Conservation (phyloP, 768 basidiomycete species). For the Chiua virens region DNA sequence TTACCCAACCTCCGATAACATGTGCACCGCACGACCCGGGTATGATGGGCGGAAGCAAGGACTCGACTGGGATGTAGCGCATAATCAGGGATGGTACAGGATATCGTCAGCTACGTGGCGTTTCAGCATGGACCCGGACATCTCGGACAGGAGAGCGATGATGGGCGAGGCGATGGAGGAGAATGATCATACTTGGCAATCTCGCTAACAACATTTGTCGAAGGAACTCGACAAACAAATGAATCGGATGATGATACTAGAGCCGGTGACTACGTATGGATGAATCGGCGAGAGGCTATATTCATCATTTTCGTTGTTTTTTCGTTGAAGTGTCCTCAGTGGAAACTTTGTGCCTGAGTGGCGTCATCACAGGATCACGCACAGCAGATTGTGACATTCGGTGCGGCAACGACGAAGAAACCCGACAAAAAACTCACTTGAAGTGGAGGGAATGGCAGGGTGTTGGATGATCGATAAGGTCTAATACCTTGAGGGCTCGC, state of each 20-base stretch:
- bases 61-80: slow-evolving; percentile 56
- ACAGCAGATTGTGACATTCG: slow-evolving; percentile 14
- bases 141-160: slow-evolving; percentile 30
- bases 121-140: slow-evolving; percentile 54
- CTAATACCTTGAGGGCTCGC: too few species aligned
- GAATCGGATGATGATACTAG: too few species aligned
- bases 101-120: slow-evolving; percentile 66
- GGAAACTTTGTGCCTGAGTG: slow-evolving; percentile 18
- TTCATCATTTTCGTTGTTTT: slow-evolving; percentile 22
- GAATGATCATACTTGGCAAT: slow-evolving; percentile 6
- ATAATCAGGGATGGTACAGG: slow-evolving; percentile 61
- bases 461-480: too few species aligned
- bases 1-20: too few species aligned
- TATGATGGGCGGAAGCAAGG: slow-evolving; percentile 63
- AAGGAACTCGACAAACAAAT: neutral
- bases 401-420: neutral
- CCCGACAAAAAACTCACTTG: neutral
- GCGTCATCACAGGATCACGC: slow-evolving; percentile 12
- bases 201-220: slow-evolving; percentile 1
- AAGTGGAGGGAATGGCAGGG: too few species aligned
- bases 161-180: neutral
- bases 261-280: too few species aligned
- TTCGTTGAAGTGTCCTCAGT: slow-evolving; percentile 17
- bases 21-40: too few species aligned
- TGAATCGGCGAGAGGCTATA: neutral